Conservation (phyloP, 2,329 filamentous ascomycete genomes). For the Paecilomyces dactylethromorphus region DNA sequence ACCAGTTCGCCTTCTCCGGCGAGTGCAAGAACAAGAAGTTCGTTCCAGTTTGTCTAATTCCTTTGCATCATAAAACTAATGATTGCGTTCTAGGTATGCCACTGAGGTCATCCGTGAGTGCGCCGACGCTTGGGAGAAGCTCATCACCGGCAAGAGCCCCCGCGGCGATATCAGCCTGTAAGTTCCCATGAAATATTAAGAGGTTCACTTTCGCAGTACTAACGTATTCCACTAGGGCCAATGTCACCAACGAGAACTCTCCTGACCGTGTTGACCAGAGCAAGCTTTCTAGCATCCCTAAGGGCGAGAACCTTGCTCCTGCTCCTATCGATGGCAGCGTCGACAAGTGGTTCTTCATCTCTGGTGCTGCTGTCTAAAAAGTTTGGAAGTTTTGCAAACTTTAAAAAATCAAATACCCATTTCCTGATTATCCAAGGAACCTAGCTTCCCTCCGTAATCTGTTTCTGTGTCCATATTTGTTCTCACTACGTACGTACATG, state of each 20-base stretch:
- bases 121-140: constrained; percentile 91
- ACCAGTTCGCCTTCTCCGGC: constrained; percentile 99
- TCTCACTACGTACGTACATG: neutral
- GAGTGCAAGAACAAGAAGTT: constrained; percentile 99
- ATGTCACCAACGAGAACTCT: constrained; percentile 69
- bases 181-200: constrained; percentile 34
- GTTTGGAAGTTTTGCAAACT: constrained; percentile 13
- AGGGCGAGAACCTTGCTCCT: constrained; percentile 70
- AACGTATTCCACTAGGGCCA: constrained; percentile 55
- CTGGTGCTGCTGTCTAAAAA: constrained; percentile 75
- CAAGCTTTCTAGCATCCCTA: constrained; percentile 69
- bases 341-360: constrained; percentile 99
- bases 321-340: constrained; percentile 93
- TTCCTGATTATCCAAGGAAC: constrained; percentile 1
- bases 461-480: neutral
- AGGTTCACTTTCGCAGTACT: constrained; percentile 1
- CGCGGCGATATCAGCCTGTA: constrained; percentile 75
- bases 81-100: constrained; percentile 59
- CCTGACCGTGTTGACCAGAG: constrained; percentile 61
- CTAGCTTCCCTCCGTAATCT: neutral
- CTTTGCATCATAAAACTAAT: constrained; percentile 1
- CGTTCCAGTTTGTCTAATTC: constrained; percentile 16
- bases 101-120: constrained; percentile 94
- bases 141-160: constrained; percentile 82
- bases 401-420: constrained; percentile 23